Evolutionary conservation across 306 rosid genomes (phyloP).

Genomic region (Medicago truncatula): MtrunA17r5.0-ANR NC_053048.1:36384001-36384500

Average conservation of each 20-base stretch:
- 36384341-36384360: not conserved
- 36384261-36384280: constrained; percentile 86
- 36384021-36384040: constrained; percentile 76
- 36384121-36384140: constrained; percentile 60
- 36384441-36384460: not conserved
- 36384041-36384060: constrained; percentile 71
- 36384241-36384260: constrained; percentile 59
- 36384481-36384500: not conserved
- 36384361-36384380: too few species aligned
- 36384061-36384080: constrained; percentile 65
- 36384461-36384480: not conserved
- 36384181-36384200: constrained; percentile 64
- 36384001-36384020: constrained; percentile 69
- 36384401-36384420: too few species aligned
- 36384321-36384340: constrained; percentile 88
- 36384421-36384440: not conserved
- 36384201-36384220: constrained; percentile 49
- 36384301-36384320: constrained; percentile 94
- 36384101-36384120: constrained; percentile 63
- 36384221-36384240: constrained; percentile 47
- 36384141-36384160: constrained; percentile 61
- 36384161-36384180: constrained; percentile 61
- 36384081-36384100: constrained; percentile 67
- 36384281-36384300: constrained; percentile 86
- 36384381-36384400: too few species aligned